Evolutionary conservation across 2,329 filamentous ascomycete species (phyloP).

Genomic region (Atkinsonella hypoxylon): DNA sequence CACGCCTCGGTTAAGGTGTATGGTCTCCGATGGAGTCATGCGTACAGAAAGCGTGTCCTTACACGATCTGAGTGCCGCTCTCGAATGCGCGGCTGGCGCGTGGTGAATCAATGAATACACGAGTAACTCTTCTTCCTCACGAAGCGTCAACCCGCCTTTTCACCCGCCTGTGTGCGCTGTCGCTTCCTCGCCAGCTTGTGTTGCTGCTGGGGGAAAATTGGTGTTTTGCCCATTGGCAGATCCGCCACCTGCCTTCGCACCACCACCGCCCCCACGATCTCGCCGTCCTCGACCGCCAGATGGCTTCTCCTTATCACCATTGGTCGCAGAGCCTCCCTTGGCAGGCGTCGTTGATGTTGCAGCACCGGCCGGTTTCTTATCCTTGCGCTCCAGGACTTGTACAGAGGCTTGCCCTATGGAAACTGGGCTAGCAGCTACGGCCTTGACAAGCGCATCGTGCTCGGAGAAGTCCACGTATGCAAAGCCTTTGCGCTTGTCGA

Average conservation of each 20-base stretch:
- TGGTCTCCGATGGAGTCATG: no score
- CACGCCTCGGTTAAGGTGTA: no score
- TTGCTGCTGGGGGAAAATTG: conserved; percentile 2
- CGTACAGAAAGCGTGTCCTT: no score
- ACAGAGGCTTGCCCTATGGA: conserved; percentile 75
- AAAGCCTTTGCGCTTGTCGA: conserved; percentile 90
- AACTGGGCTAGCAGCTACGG: conserved; percentile 70
- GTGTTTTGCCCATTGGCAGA: conserved; percentile 4
- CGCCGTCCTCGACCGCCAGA: conserved; percentile 20
- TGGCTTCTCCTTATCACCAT: conserved; percentile 15
- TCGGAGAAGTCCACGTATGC: conserved; percentile 85
- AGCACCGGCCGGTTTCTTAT: conserved; percentile 34
- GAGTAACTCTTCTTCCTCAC: background rate
- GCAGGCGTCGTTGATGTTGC: conserved; percentile 8
- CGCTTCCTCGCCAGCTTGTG: conserved; percentile 2
- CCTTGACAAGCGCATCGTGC: conserved; percentile 59
- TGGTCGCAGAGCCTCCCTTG: conserved; percentile 4
- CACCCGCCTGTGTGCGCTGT: conserved; percentile 8
- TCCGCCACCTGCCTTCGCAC: conserved; percentile 12
- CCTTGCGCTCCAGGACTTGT: conserved; percentile 74
- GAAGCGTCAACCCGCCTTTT: background rate
- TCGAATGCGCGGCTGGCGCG: background rate
- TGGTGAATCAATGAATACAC: conserved; percentile 3
- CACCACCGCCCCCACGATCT: conserved; percentile 19
- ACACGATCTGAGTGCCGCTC: background rate